phyloP scores from a whole-genome alignment of 208 protist species.

The Crithidia bombi region DNA sequence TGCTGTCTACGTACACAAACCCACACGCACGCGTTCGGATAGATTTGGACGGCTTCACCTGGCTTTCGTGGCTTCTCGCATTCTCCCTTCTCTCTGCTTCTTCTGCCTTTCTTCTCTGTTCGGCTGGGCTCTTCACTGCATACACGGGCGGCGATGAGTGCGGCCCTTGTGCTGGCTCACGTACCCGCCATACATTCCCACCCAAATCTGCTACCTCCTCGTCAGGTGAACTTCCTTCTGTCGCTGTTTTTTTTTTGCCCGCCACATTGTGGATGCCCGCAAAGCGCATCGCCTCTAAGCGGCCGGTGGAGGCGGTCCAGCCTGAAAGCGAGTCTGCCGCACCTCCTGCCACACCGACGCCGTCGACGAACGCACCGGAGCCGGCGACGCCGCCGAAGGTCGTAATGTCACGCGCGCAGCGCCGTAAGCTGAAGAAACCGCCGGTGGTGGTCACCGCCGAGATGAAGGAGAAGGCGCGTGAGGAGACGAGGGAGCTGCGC shows the following conservation, averaged over 20 bases:
- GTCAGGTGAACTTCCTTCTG: too few relatives aligned
- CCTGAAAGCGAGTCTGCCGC: neutral
- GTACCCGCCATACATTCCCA: too few relatives aligned
- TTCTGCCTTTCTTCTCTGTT: too few relatives aligned
- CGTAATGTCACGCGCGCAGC: constrained; percentile 81
- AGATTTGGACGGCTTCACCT: too few relatives aligned
- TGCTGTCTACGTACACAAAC: too few relatives aligned
- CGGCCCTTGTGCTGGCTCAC: too few relatives aligned
- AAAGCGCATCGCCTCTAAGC: constrained; percentile 24
- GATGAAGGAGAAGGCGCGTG: constrained; percentile 79
- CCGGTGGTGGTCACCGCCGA: constrained; percentile 73
- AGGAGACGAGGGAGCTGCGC: constrained; percentile 81
- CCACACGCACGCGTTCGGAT: too few relatives aligned
- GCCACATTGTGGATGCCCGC: constrained; percentile 12
- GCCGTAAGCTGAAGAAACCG: constrained; percentile 79
- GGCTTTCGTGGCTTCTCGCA: too few relatives aligned
- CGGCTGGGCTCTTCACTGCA: too few relatives aligned
- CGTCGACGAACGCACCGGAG: neutral
- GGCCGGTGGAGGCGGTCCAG: constrained; percentile 14
- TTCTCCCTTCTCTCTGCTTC: too few relatives aligned
- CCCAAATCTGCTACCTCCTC: too few relatives aligned
- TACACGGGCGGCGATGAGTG: too few relatives aligned
- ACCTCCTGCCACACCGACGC: neutral
- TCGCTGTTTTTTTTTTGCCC: neutral
- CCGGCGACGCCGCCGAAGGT: constrained; percentile 40